Evolutionary conservation across 208 protist species (phyloP), one percentile per base, ranked within the genome.

Genomic region (Trypanosoma caninum): DNA sequence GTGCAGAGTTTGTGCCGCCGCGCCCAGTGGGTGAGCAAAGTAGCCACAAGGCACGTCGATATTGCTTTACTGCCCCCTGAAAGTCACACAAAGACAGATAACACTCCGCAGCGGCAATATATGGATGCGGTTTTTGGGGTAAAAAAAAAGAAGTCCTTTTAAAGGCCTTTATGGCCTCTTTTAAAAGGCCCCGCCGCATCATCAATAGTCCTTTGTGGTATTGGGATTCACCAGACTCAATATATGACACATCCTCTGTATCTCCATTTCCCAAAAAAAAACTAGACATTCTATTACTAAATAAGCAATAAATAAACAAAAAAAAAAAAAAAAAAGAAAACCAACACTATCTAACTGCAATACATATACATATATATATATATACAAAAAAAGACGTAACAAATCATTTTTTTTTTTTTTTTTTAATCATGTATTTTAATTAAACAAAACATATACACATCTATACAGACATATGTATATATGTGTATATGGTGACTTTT

Each of bases 11-110:
- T 6, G 20, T n/a, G 22, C n/a, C 48, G 18, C 57, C 57, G n/a
- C 45, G 40, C 38, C 45, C 64, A 40, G 35, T 20, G 11, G 34
- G 38, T 22, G 57, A 35, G 10, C 66, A 60, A 8, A 95, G 58
- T 10, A 86, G 62, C 84, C 83, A 93, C 45, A 95, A 45, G 23
- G 84, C 82, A 10, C 84, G 80, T 0, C 86, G 79, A 53, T 95
- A 95, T 42, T 83, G 80, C 11, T 82, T 80, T 28, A 95, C 70
- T 9, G 89, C 89, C 13, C 82, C 86, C 45, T 83, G 84, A 38
- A 95, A 69, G 61, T 95, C 89, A 72, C 78, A 91, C 2, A 93
- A 59, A 1, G 78, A 82, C 35, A 93, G 59, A 68, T 90, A 91
- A 50, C 84, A 91, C 74, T 95, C 85, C 5, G 85, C 89, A 3